Conservation (phyloP, 1,284 basidiomycete species). For the Ganoderma sp. region DNA sequence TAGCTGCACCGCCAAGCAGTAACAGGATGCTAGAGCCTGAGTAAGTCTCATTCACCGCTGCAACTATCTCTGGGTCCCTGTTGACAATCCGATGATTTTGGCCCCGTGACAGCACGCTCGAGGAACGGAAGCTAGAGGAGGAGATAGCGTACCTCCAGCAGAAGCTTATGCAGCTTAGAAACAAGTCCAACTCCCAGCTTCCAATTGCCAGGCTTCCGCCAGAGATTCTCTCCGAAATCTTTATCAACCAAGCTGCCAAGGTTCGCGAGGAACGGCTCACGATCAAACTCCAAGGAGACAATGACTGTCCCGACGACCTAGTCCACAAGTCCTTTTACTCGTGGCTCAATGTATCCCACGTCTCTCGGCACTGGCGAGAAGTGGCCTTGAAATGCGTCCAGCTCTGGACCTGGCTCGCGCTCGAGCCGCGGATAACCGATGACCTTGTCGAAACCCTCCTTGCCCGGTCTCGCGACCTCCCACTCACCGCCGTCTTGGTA, state of each 20-base stretch:
- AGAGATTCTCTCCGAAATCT: slow-evolving; percentile 18
- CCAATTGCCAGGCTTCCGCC: slow-evolving; percentile 10
- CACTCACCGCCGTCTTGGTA: slow-evolving; percentile 9
- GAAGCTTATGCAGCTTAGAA: not conserved
- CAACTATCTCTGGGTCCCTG: not conserved
- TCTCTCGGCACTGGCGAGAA: slow-evolving; percentile 22
- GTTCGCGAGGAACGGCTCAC: not conserved
- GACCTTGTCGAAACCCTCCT: slow-evolving; percentile 4
- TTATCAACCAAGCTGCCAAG: slow-evolving; percentile 6
- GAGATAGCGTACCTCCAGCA: slow-evolving; percentile 6
- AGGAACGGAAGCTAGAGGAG: not conserved
- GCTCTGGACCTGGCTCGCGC: slow-evolving; percentile 16
- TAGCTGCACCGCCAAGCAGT: not conserved
- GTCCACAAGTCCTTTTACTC: slow-evolving; percentile 17
- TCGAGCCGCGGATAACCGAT: slow-evolving; percentile 2
- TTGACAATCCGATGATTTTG: not conserved
- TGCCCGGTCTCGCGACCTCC: not conserved
- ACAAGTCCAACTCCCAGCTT: not conserved
- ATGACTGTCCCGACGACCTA: not conserved
- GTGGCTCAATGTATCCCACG: slow-evolving; percentile 20
- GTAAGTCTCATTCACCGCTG: not conserved
- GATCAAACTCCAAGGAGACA: not conserved
- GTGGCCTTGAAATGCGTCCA: slow-evolving; percentile 12
- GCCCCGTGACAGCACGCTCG: not conserved
- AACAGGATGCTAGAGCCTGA: not conserved